These are phyloP conservation scores for Geranium incanum DNA, from an alignment of 441 rosid genomes.

Conservation along the genomic window DNA sequence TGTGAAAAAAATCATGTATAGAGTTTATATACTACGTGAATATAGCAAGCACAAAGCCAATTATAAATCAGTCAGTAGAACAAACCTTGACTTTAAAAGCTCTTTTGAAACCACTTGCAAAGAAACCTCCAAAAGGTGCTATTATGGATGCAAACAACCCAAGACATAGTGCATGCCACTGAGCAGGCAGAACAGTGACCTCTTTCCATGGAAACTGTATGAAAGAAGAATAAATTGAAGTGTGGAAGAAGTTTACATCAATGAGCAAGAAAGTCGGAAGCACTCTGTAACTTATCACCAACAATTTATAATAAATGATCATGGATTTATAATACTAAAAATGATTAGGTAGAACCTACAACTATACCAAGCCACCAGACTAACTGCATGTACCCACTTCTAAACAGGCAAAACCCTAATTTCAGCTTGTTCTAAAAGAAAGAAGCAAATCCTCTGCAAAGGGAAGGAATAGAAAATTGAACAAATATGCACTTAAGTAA, in stretches of 20 bases:
- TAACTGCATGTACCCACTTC: too few relatives aligned
- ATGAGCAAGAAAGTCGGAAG: not conserved
- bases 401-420: too few relatives aligned
- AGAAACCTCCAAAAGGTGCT: constrained; percentile 96
- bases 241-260: not conserved
- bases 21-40: not conserved
- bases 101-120: constrained; percentile 90
- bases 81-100: constrained; percentile 83
- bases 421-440: too few relatives aligned
- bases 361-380: too few relatives aligned
- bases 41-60: not conserved
- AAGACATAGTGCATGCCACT: constrained; percentile 81
- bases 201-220: constrained; percentile 75
- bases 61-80: not conserved
- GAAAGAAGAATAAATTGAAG: not conserved
- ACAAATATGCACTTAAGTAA: too few relatives aligned
- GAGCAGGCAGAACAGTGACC: constrained; percentile 58
- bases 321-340: not conserved
- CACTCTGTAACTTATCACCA: not conserved
- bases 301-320: not conserved
- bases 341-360: not conserved
- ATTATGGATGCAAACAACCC: constrained; percentile 89
- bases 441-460: too few relatives aligned
- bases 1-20: constrained; percentile 23
- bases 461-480: too few relatives aligned